Evolutionary conservation across 768 basidiomycete species (phyloP).

Genomic region (Tylopilus balloui): DNA sequence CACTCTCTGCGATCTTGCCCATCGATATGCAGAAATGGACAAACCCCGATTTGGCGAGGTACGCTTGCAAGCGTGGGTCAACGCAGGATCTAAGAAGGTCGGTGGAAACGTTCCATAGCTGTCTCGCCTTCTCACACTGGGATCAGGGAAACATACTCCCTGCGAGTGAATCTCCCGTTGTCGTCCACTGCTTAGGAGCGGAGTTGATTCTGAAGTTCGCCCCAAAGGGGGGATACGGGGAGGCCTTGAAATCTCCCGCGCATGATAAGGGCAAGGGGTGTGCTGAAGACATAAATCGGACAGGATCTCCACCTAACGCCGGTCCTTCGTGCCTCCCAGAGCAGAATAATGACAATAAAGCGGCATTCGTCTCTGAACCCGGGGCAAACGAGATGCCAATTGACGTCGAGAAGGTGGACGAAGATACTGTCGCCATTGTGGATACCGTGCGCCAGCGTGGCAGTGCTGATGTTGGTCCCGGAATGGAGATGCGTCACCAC

Average conservation of each 20-base stretch:
- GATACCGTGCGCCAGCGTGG: conserved; percentile 6
- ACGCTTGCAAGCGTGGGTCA: conserved; percentile 40
- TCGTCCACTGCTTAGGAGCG: conserved; percentile 25
- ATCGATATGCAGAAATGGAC: conserved; percentile 34
- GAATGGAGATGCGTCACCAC: not conserved
- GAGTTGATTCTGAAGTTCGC: conserved; percentile 21
- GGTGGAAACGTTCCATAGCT: not conserved
- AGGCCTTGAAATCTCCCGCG: not conserved
- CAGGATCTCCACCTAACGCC: not conserved
- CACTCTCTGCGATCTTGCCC: conserved; percentile 30
- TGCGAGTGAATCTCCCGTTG: conserved; percentile 20
- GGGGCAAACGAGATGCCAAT: not conserved
- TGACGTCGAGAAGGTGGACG: conserved; percentile 1
- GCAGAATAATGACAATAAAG: not conserved
- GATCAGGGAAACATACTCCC: conserved; percentile 23
- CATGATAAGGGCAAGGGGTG: conserved; percentile 14
- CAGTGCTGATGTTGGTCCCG: not conserved
- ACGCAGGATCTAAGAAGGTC: conserved; percentile 37
- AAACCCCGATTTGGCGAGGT: conserved; percentile 34
- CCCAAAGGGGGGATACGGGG: conserved; percentile 26
- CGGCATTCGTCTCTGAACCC: not conserved
- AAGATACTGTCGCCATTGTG: not conserved
- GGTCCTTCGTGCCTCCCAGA: conserved; percentile 1
- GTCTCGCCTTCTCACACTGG: not conserved
- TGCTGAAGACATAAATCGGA: conserved; percentile 5